Conservation (phyloP, 805 yeast species). For the Torulaspora delbrueckii region DNA sequence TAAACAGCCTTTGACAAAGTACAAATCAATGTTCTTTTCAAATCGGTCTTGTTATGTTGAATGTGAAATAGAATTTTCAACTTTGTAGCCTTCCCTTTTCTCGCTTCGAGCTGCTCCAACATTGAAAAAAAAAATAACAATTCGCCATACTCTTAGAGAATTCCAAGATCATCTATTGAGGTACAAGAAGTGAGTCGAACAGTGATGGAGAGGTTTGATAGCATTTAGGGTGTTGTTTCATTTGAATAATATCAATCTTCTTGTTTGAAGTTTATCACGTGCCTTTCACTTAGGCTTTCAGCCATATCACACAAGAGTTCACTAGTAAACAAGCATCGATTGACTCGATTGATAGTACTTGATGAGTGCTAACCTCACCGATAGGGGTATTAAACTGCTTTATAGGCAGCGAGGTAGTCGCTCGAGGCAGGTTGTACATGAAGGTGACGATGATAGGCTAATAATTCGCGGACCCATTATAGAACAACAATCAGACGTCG, state of each 20-base stretch:
- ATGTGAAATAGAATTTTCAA: not conserved
- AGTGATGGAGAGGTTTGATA: not conserved
- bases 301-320: not conserved
- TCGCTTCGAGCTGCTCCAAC: not conserved
- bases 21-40: not conserved
- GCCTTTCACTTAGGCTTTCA: not conserved
- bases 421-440: constrained; percentile 21
- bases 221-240: no score
- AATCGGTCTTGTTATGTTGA: not conserved
- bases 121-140: not conserved
- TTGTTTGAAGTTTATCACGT: not conserved
- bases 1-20: not conserved
- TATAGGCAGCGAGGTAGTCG: constrained; percentile 34
- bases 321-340: not conserved
- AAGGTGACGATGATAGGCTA: constrained; percentile 17
- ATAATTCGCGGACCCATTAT: constrained; percentile 13
- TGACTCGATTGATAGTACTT: not conserved
- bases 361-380: constrained; percentile 13
- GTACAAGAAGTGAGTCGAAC: not conserved
- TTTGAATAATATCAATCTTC: no score
- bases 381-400: constrained; percentile 28
- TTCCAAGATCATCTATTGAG: not conserved
- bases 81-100: constrained; percentile 4
- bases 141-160: not conserved
- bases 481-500: not conserved